phyloP scores from a whole-genome alignment of 2,329 filamentous ascomycete genomes.

The Fusarium aywerte region DNA sequence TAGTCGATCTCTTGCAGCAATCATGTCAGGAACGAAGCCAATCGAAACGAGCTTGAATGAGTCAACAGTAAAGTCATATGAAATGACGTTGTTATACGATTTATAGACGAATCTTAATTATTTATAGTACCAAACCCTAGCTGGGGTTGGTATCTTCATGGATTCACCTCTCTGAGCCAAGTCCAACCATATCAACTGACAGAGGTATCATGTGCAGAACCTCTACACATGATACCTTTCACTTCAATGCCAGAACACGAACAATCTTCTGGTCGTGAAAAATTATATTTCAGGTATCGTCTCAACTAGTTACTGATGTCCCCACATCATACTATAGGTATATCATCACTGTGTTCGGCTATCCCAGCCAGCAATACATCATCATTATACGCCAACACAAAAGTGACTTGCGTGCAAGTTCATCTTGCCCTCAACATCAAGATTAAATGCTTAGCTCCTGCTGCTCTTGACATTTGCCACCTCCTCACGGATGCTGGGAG shows the following conservation, averaged over 20 bases:
- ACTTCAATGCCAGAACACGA: neutral
- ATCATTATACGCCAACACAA: neutral
- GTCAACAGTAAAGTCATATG: neutral
- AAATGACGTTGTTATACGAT: neutral
- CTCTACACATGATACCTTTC: neutral
- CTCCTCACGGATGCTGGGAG: constrained; percentile 45
- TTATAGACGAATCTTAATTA: neutral
- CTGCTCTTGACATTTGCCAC: constrained; percentile 29
- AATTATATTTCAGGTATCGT: constrained; percentile 3
- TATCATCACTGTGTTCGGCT: neutral
- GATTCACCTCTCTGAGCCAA: neutral
- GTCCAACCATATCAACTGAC: neutral
- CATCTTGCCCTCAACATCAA: neutral
- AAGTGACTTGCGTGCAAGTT: neutral
- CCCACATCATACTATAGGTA: neutral
- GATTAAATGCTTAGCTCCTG: constrained; percentile 6
- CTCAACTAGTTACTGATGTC: neutral
- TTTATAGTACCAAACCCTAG: neutral
- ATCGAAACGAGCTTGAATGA: neutral
- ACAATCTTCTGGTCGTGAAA: neutral
- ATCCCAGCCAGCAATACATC: neutral
- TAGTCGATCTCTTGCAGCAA: neutral
- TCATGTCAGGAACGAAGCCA: neutral
- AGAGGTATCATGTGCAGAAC: neutral
- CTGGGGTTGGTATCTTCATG: neutral